Evolutionary conservation across 225 moss, liverwort and hornwort genomes (phyloP), one percentile per base, ranked within the genome.

Genomic region (Neckera pumila): DNA sequence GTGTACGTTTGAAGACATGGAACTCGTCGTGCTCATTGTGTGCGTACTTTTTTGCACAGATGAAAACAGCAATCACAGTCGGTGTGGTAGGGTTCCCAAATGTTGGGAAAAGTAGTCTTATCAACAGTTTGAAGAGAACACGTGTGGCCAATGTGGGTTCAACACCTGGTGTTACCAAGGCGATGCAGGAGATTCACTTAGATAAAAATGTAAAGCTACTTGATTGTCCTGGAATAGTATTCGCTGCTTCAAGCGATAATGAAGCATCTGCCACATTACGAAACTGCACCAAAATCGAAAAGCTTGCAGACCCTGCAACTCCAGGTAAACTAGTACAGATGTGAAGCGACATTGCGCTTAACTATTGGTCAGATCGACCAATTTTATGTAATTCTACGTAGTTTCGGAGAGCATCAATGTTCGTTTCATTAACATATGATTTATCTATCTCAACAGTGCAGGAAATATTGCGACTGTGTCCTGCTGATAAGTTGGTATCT

Each of bases 21-120:
- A 70, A 78, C 26, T 88, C 33, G 69, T 81, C 30, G 71, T 57
- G 47, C 82, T 89, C 45, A 90, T 87, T 72, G 80, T 47, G 80
- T 89, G 76, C 58, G 79, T 87, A 26, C 31, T 76, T 76, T 81
- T 62, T 78, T 78, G 82, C 60, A 64, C 93, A 98, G 98, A 95
- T 98, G 89, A 98, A 97, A 93, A 98, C 96, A 86, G 97, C 97
- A 63, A 95, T 98, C 66, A 96, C 97, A 78, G 98, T 98, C 45
- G 98, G 97, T 67, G 95, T 98, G 40, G 98, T 98, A 87, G 98
- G 98, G 66, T 98, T 95, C 80, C 98, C 97, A 80, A 98, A 98
- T 91, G 98, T 98, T 88, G 98, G 98, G 25, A 98, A 97, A 89
- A 98, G 98, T 90, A 97, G 97, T 92, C 91, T 98, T 25, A 98